Percentiles rank a stretch among this genome's conserved stretches.
Conservation (phyloP, 345 rosid species). For the Heritiera littoralis region DNA sequence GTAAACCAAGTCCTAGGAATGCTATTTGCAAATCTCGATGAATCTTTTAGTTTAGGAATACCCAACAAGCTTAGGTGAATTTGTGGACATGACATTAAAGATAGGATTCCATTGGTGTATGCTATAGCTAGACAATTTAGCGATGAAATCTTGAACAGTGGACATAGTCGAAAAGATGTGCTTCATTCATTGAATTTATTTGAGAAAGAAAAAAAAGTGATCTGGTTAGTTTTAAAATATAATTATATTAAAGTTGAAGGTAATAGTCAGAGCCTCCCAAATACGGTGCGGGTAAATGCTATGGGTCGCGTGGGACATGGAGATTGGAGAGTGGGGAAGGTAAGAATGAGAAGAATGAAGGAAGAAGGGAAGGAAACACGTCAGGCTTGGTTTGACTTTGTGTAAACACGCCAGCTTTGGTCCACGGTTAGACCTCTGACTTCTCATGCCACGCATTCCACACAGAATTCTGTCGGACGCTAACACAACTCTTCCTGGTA, state of each 20-base stretch:
- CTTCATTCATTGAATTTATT: no score
- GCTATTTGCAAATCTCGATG: constrained; percentile 15
- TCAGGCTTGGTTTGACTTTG: not conserved
- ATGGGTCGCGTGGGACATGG: not conserved
- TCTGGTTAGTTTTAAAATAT: no score
- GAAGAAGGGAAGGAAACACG: not conserved
- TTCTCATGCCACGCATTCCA: not conserved
- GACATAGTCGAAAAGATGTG: no score
- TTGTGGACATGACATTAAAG: no score
- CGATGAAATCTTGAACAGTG: no score
- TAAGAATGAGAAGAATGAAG: not conserved
- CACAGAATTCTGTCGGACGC: not conserved
- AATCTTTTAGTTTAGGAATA: no score
- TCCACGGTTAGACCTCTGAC: not conserved
- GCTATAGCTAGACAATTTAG: no score
- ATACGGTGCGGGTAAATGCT: not conserved
- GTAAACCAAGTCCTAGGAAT: not conserved
- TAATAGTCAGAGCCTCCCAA: no score
- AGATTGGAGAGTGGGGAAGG: not conserved
- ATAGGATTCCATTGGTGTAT: no score
- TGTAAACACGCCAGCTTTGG: not conserved
- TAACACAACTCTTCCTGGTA: not conserved
- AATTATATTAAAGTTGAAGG: no score
- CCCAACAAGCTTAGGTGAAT: no score
- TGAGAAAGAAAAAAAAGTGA: no score